These are phyloP conservation scores for Coprinopsis sp. DNA, from an alignment of 768 basidiomycete species.

Conservation along the genomic window DNA sequence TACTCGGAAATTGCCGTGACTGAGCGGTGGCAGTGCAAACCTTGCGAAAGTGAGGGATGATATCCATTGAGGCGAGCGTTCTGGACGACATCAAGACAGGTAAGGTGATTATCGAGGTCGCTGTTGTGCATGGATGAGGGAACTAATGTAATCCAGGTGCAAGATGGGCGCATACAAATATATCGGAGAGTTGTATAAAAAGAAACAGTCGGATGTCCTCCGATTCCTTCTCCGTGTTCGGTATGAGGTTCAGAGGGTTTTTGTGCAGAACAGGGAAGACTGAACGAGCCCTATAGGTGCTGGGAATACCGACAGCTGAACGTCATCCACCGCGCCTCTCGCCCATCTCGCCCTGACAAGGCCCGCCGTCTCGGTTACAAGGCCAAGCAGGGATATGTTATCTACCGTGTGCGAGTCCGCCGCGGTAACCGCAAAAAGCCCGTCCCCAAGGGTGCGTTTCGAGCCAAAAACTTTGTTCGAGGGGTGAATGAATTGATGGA, in stretches of 20 bases:
- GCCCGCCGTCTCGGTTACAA: conserved; percentile 98
- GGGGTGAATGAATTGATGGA: neutral
- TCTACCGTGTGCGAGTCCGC: conserved; percentile 97
- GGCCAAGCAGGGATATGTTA: conserved; percentile 98
- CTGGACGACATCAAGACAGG: conserved; percentile 31
- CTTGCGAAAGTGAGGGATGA: no score
- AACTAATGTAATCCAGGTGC: conserved; percentile 14
- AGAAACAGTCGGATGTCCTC: conserved; percentile 96
- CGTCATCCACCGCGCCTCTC: conserved; percentile 96
- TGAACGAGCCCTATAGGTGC: conserved; percentile 48
- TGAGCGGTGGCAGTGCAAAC: no score
- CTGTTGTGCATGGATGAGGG: conserved; percentile 15
- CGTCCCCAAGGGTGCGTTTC: conserved; percentile 81
- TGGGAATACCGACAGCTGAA: conserved; percentile 99
- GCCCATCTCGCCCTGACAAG: conserved; percentile 98
- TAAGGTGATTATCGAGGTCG: conserved; percentile 29
- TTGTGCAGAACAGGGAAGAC: neutral
- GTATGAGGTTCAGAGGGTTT: conserved; percentile 37
- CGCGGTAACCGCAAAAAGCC: conserved; percentile 99
- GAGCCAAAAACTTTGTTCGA: neutral
- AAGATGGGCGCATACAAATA: conserved; percentile 96
- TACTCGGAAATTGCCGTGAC: neutral
- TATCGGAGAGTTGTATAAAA: conserved; percentile 96
- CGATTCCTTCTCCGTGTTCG: conserved; percentile 97
- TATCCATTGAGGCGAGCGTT: neutral